Conservation (phyloP, 805 yeast species). For the Teunomyces pallodes region DNA sequence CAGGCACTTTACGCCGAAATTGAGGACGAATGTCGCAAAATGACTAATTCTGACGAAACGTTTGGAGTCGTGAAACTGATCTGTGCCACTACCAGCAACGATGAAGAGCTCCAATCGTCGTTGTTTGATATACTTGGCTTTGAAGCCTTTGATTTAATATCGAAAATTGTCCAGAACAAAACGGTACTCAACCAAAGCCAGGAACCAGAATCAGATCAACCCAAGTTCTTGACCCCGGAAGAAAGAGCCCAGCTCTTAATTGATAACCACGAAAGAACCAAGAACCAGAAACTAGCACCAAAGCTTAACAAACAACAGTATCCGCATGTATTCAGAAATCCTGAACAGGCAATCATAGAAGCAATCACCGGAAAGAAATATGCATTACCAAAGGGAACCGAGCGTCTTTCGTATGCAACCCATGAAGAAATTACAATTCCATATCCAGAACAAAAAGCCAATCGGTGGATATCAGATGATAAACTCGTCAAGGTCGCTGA, state of each 20-base stretch:
- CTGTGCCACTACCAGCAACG: constrained; percentile 37
- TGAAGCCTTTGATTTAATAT: constrained; percentile 78
- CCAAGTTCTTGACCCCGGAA: constrained; percentile 46
- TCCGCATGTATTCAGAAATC: constrained; percentile 83
- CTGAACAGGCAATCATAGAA: constrained; percentile 32
- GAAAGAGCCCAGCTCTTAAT: constrained; percentile 54
- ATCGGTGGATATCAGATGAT: constrained; percentile 40
- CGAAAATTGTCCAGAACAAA: constrained; percentile 54
- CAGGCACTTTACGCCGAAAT: constrained; percentile 16
- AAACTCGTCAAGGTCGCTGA: constrained; percentile 56
- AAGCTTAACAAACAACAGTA: constrained; percentile 46
- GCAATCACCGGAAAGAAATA: constrained; percentile 78
- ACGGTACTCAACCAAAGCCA: constrained; percentile 10
- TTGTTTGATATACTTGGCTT: constrained; percentile 81
- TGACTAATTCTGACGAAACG: constrained; percentile 34
- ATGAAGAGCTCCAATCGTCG: constrained; percentile 65
- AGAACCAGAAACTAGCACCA: constrained; percentile 48
- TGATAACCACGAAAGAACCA: constrained; percentile 48
- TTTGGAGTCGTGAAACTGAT: constrained; percentile 28
- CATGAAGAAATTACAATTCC: constrained; percentile 88
- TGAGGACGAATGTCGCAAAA: constrained; percentile 26
- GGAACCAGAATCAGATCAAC: constrained; percentile 7
- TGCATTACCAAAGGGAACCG: constrained; percentile 78
- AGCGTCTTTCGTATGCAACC: constrained; percentile 54
- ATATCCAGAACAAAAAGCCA: constrained; percentile 51